Conservation (phyloP, 139 green algal genomes). For the Asterochloris erici region DNA sequence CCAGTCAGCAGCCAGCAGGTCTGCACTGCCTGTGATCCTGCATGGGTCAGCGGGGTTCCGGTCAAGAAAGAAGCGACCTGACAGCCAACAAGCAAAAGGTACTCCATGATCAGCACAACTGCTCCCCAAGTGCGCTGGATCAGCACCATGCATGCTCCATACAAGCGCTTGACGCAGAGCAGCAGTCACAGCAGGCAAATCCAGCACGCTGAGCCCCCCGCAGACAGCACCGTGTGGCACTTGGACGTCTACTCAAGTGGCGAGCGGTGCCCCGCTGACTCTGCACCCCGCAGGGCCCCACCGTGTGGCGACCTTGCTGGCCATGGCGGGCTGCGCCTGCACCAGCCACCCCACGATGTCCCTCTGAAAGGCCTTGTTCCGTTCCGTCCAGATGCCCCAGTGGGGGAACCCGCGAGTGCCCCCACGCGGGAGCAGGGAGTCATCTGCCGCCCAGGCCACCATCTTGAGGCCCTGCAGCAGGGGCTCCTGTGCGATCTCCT, state of each 20-base stretch:
- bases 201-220: not conserved
- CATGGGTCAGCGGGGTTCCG: not conserved
- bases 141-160: not conserved
- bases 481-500: conserved; percentile 59
- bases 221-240: not conserved
- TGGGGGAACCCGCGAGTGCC: conserved; percentile 54
- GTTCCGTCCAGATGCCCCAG: conserved; percentile 45
- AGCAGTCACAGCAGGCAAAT: not conserved
- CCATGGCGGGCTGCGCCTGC: conserved; percentile 15
- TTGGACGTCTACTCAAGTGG: not conserved
- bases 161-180: not conserved
- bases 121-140: not conserved
- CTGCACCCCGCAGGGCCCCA: not conserved
- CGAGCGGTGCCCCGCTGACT: conserved; percentile 12
- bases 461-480: conserved; percentile 37
- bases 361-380: conserved; percentile 30
- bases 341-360: conserved; percentile 27
- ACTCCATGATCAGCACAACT: no score
- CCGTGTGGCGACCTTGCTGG: conserved; percentile 19
- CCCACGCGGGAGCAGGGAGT: conserved; percentile 37
- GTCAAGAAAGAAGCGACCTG: not conserved
- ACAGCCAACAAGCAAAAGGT: not conserved
- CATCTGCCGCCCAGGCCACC: conserved; percentile 35
- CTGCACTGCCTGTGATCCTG: conserved; percentile 39
- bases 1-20: conserved; percentile 32